phyloP scores from a whole-genome alignment of 805 yeast species.

The Yamadazyma phyllophila region DNA sequence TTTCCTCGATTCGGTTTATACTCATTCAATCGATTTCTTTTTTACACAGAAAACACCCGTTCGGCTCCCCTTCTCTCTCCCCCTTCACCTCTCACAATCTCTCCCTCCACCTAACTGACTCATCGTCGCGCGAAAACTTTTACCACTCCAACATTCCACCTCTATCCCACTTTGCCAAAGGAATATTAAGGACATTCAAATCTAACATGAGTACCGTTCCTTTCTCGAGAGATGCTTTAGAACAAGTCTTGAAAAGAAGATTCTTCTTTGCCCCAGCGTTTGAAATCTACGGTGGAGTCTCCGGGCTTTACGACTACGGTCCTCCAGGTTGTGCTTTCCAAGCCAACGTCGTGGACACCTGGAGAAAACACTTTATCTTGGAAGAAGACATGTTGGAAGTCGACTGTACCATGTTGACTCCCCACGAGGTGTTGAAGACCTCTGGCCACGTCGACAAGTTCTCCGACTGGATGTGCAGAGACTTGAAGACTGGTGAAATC shows the following conservation, averaged over 20 bases:
- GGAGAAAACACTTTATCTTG: slow-evolving; percentile 96
- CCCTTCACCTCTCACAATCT: not conserved
- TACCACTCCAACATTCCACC: slow-evolving; percentile 2
- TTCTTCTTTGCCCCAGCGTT: slow-evolving; percentile 97
- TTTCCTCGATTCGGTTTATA: no score
- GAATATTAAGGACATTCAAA: slow-evolving; percentile 4
- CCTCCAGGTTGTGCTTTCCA: slow-evolving; percentile 99
- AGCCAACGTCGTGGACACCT: slow-evolving; percentile 88
- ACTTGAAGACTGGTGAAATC: slow-evolving; percentile 92
- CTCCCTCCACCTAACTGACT: no score
- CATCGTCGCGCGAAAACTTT: not conserved
- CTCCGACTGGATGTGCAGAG: slow-evolving; percentile 99
- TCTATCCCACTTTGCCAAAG: not conserved
- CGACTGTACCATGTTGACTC: slow-evolving; percentile 97
- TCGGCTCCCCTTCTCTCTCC: not conserved
- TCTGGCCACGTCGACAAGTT: slow-evolving; percentile 99
- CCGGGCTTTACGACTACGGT: slow-evolving; percentile 97
- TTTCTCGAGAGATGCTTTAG: slow-evolving; percentile 84
- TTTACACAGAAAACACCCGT: not conserved
- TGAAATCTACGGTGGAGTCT: slow-evolving; percentile 97
- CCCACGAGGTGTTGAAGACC: slow-evolving; percentile 95
- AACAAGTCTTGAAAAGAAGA: slow-evolving; percentile 88
- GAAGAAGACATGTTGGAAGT: slow-evolving; percentile 99
- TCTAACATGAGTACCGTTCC: slow-evolving; percentile 21
- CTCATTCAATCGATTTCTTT: not conserved